Percentiles rank a stretch among this genome's conserved stretches.
phyloP scores from a whole-genome alignment of 352 stramenopile genomes.

The Phytophthora fragariaefolia region DNA sequence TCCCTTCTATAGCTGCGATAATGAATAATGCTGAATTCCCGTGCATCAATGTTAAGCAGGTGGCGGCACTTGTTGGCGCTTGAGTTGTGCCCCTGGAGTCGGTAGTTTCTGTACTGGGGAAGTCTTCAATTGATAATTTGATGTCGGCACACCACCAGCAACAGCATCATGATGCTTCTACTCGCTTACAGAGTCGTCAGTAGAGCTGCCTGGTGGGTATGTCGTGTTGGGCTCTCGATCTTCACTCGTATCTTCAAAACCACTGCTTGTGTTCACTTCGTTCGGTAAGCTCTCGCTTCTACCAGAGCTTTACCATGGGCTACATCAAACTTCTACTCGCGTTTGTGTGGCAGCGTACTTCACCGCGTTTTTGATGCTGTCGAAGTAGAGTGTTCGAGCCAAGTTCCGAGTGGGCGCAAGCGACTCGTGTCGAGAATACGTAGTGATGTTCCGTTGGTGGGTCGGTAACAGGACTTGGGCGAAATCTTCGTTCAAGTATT shows the following conservation, averaged over 20 bases:
- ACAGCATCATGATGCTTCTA: too few species aligned
- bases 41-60: neutral
- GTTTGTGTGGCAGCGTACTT: constrained; percentile 51
- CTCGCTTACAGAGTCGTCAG: neutral
- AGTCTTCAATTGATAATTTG: constrained; percentile 14
- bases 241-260: constrained; percentile 12
- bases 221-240: constrained; percentile 24
- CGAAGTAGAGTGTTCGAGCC: constrained; percentile 71
- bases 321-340: constrained; percentile 10
- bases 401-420: constrained; percentile 56
- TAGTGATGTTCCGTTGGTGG: constrained; percentile 58
- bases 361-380: constrained; percentile 65
- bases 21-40: too few species aligned
- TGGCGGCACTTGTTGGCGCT: constrained; percentile 12
- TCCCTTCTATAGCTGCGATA: constrained; percentile 2
- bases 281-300: constrained; percentile 3
- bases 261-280: constrained; percentile 2
- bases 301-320: constrained; percentile 12
- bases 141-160: constrained; percentile 9
- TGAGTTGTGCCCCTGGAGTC: constrained; percentile 25
- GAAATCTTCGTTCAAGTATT: constrained; percentile 45
- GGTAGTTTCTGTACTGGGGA: neutral
- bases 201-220: constrained; percentile 1
- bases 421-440: constrained; percentile 56
- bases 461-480: constrained; percentile 62